A percentile compares a stretch with the other conserved stretches of the same genome.
Evolutionary conservation across 257 asterid genomes (phyloP).

Genomic region (Jaltomata sinuosa): DNA sequence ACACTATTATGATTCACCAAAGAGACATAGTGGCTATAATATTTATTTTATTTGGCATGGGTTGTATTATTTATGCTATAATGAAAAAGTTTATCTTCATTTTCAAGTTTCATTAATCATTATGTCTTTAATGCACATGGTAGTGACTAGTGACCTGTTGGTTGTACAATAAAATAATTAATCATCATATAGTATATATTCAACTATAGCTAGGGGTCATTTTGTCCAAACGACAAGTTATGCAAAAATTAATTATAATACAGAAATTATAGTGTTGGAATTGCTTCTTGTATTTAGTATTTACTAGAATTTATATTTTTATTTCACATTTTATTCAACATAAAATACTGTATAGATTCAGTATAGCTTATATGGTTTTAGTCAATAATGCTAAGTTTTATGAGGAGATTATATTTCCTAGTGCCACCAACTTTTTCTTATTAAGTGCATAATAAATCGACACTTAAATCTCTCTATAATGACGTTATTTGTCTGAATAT

Average conservation of each 20-base stretch:
- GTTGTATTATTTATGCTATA: not conserved
- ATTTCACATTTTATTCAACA: not conserved
- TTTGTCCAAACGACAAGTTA: not conserved
- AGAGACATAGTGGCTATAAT: not conserved
- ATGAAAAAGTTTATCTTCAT: not conserved
- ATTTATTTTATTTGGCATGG: not conserved
- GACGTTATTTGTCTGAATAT: not conserved
- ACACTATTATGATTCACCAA: not conserved
- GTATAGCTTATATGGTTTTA: not conserved
- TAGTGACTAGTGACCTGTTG: not conserved
- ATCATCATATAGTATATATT: not conserved
- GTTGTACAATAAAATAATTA: not conserved
- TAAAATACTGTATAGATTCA: not conserved
- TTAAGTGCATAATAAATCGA: no score
- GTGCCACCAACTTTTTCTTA: not conserved
- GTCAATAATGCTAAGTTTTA: not conserved
- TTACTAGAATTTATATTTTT: not conserved
- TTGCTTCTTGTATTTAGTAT: not conserved
- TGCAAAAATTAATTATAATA: not conserved
- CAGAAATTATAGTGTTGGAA: not conserved
- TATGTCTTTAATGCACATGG: not conserved
- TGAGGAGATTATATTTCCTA: not conserved
- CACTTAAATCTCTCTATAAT: not conserved
- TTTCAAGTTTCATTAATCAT: not conserved
- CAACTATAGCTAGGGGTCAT: not conserved